Evolutionary conservation across 148 eudicot genomes (phyloP), one percentile per base, ranked within the genome.

Genomic region (Diospyros kaki): DNA sequence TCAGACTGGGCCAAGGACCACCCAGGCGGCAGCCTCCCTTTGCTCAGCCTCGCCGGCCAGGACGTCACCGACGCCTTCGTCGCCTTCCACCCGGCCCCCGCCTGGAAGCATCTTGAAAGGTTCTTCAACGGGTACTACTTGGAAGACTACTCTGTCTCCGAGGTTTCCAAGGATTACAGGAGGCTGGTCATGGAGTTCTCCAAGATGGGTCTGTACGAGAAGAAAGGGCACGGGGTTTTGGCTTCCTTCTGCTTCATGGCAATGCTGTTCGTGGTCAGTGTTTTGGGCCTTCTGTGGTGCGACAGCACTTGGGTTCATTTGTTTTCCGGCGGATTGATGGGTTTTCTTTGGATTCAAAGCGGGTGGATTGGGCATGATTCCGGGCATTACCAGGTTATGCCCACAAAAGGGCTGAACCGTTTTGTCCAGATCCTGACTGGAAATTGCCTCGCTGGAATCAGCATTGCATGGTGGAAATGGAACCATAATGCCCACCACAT

Each of bases 301-400:
- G 64, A 81, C 4, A 63, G 76, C 2, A 42, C 58, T 43, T 66
- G 72, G 80, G 79, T 84, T 43, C 92, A 88, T 76, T 68, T 82
- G 74, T 12, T 75, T 40, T 86, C 76, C 68, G 88, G 85, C 55
- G 86, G 83, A 1, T 59, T 86, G 28, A 70, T 88, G 79, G 89
- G 92, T 15, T 48, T 84, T 58, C 28, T 82, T 0, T 88, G 92
- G 89, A 84, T 81, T 75, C 92, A 88, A 61, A 81, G 87, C 52
- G 92, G 92, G 4, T 88, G 88, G 89, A 53, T 86, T 68, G 89
- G 88, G 6, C 92, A 88, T 53, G 91, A 88, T 74, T 86, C 91
- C 4, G 87, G 89, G 4, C 91, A 88, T 68, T 83, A 88, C 77
- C 84, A 84, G 63, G 71, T 85, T 6, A 86, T 88, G 92, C 59